Conservation (phyloP, 148 eudicot genomes). For the Rhododendron ferrugineum region DNA sequence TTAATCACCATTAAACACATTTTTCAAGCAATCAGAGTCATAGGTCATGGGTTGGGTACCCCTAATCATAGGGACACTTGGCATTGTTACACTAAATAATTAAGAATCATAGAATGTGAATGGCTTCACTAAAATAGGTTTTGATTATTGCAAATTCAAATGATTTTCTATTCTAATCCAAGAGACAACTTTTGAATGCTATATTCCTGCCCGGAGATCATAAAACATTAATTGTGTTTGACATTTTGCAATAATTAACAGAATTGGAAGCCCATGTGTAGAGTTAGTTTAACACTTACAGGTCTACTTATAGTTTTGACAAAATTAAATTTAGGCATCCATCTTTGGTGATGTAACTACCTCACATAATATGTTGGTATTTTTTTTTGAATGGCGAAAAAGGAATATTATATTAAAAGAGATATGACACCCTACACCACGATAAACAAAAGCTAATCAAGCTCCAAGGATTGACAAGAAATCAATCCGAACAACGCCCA, state of each 20-base stretch:
- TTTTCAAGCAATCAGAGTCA: neutral
- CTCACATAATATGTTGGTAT: neutral
- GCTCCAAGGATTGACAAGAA: too few species aligned
- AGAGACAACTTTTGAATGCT: neutral
- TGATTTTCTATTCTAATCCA: neutral
- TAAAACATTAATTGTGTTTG: neutral
- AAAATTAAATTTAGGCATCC: neutral
- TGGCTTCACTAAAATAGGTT: neutral
- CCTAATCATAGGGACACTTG: neutral
- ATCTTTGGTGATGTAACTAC: neutral
- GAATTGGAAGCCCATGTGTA: neutral
- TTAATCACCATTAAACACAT: constrained; percentile 5
- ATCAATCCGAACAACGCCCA: too few species aligned
- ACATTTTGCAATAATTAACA: neutral
- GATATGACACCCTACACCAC: too few species aligned
- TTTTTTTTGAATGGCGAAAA: too few species aligned
- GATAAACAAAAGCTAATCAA: too few species aligned
- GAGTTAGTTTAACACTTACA: neutral
- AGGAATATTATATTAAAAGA: too few species aligned
- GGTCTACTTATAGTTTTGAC: neutral
- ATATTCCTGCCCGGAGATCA: constrained; percentile 3
- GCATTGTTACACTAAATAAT: neutral
- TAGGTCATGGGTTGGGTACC: neutral
- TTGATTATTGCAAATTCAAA: neutral
- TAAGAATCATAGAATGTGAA: constrained; percentile 4